A percentile compares a stretch with the other conserved stretches of the same genome.
These are phyloP conservation scores for Spiraea crenata DNA, from an alignment of 331 rosid species.

Conservation along the genomic window DNA sequence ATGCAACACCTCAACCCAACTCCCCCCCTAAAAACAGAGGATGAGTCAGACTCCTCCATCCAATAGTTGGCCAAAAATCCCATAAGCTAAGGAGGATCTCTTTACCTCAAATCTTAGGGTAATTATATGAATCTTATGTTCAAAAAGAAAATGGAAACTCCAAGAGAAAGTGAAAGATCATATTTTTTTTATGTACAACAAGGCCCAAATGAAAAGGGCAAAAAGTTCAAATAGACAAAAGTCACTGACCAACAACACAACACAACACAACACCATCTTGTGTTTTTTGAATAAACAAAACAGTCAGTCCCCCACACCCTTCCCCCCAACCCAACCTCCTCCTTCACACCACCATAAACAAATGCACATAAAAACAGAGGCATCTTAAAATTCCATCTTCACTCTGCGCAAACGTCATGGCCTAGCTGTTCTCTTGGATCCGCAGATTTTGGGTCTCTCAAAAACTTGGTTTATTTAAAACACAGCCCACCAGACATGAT, in stretches of 20 bases:
- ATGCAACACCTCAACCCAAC: not conserved
- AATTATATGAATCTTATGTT: not conserved
- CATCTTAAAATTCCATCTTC: slow-evolving; percentile 61
- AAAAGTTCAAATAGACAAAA: slow-evolving; percentile 34
- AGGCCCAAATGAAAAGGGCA: slow-evolving; percentile 32
- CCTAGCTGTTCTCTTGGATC: slow-evolving; percentile 99
- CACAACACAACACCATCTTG: slow-evolving; percentile 24
- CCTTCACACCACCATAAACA: slow-evolving; percentile 50
- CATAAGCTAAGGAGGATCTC: slow-evolving; percentile 26
- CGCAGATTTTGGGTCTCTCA: slow-evolving; percentile 61
- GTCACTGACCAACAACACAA: slow-evolving; percentile 43
- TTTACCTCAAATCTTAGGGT: slow-evolving; percentile 24
- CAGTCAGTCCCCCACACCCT: slow-evolving; percentile 25
- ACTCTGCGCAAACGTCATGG: slow-evolving; percentile 68
- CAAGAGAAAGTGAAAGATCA: slow-evolving; percentile 40
- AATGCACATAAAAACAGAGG: slow-evolving; percentile 39
- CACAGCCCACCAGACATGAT: slow-evolving; percentile 82
- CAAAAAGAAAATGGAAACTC: slow-evolving; percentile 8
- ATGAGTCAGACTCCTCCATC: slow-evolving; percentile 37
- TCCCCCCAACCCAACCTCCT: slow-evolving; percentile 42
- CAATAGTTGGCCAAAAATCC: slow-evolving; percentile 37
- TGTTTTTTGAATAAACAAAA: slow-evolving; percentile 36
- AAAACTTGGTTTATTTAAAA: slow-evolving; percentile 19
- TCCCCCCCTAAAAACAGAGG: slow-evolving; percentile 27
- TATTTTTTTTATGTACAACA: slow-evolving; percentile 19